Evolutionary conservation across 768 basidiomycete genomes (phyloP).

Genomic region (Cystofilobasidium capitatum): DNA sequence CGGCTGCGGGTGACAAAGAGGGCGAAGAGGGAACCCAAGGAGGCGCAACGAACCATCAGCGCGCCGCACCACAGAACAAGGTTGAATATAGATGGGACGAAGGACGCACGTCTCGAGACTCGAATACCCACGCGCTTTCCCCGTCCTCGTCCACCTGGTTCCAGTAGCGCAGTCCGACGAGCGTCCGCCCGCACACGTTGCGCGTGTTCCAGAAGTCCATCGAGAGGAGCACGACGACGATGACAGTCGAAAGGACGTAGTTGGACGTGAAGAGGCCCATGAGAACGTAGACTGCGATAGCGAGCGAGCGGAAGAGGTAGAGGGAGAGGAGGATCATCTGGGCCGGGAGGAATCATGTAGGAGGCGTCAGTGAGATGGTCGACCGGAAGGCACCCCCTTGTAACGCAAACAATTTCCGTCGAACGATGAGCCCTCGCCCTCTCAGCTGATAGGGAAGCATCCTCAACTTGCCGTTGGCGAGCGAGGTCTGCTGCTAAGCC

Average conservation of each 20-base stretch:
- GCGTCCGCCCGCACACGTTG: conserved; percentile 87
- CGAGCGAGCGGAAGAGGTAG: conserved; percentile 75
- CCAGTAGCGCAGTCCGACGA: conserved; percentile 95
- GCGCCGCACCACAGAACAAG: too few relatives aligned
- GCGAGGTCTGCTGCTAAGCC: too few relatives aligned
- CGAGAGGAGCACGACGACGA: conserved; percentile 83
- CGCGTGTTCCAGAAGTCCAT: conserved; percentile 99
- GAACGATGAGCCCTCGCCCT: too few relatives aligned
- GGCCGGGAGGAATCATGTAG: background rate
- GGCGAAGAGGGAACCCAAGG: background rate
- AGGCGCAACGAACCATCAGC: background rate
- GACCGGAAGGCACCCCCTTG: background rate
- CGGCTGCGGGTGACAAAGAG: conserved; percentile 16
- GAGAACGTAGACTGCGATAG: conserved; percentile 87
- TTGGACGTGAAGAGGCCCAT: conserved; percentile 74
- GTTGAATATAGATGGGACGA: background rate
- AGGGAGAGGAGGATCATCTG: conserved; percentile 67
- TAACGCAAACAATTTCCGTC: too few relatives aligned
- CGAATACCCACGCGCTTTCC: conserved; percentile 94
- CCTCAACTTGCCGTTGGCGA: too few relatives aligned
- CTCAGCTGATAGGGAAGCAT: too few relatives aligned
- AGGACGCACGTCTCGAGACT: conserved; percentile 75
- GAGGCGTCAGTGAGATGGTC: background rate
- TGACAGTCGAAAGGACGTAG: conserved; percentile 90
- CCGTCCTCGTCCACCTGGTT: conserved; percentile 98